Percentiles rank a stretch among this genome's conserved stretches.
phyloP scores from a whole-genome alignment of 768 basidiomycete species.

The Russula griseocarnosa region DNA sequence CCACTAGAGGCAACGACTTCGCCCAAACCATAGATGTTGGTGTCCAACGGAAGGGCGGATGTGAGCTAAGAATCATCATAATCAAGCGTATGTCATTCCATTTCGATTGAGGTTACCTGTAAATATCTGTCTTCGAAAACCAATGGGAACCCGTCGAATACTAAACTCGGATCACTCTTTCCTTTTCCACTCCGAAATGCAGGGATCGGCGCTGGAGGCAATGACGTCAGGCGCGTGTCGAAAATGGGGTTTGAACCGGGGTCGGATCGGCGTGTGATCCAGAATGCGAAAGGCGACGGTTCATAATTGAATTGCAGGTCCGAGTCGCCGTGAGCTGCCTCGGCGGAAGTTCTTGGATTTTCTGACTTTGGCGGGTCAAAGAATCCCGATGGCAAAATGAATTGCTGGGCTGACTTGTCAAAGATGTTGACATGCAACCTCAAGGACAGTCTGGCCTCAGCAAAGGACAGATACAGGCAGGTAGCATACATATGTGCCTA shows the following conservation, averaged over 20 bases:
- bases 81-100: not conserved
- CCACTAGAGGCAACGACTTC: conserved; percentile 69
- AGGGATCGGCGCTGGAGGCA: conserved; percentile 58
- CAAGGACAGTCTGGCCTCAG: conserved; percentile 32
- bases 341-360: conserved; percentile 32
- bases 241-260: conserved; percentile 56
- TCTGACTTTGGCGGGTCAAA: conserved; percentile 39
- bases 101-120: conserved; percentile 44
- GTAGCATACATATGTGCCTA: conserved; percentile 29
- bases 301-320: conserved; percentile 71
- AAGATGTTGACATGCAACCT: conserved; percentile 68
- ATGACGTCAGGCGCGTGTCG: conserved; percentile 61
- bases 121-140: conserved; percentile 81
- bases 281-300: conserved; percentile 66
- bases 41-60: conserved; percentile 57
- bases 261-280: conserved; percentile 66
- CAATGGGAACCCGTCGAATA: conserved; percentile 60
- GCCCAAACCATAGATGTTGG: conserved; percentile 77
- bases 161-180: conserved; percentile 44
- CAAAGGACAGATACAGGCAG: not conserved
- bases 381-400: conserved; percentile 56
- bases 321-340: conserved; percentile 32
- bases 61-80: conserved; percentile 44
- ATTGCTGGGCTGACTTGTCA: conserved; percentile 59
- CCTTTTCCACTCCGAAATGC: conserved; percentile 43